phyloP scores from a whole-genome alignment of 768 basidiomycete species.

The Trametes villosa region DNA sequence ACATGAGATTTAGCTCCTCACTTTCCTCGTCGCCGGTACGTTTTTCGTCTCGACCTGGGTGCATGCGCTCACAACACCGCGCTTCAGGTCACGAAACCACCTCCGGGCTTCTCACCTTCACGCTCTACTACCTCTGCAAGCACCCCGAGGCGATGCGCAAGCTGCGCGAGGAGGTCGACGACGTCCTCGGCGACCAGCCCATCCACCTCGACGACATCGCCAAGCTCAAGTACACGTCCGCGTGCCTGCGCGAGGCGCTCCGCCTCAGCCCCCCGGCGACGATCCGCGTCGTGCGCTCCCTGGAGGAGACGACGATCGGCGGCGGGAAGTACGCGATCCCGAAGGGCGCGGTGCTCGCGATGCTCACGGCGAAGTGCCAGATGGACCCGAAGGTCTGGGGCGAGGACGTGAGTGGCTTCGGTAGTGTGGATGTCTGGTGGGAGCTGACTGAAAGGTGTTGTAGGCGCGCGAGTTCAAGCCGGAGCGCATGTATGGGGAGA shows the following conservation, averaged over 20 bases:
- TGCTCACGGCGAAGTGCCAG: slow-evolving; percentile 39
- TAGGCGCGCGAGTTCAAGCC: slow-evolving; percentile 47
- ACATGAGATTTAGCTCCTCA: slow-evolving; percentile 40
- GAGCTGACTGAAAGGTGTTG: not conserved
- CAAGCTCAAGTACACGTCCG: slow-evolving; percentile 49
- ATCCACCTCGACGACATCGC: slow-evolving; percentile 44
- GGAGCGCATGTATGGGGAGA: slow-evolving; percentile 54
- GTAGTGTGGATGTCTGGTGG: no score
- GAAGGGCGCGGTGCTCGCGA: slow-evolving; percentile 34
- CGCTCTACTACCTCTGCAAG: slow-evolving; percentile 49
- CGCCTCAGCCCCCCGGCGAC: slow-evolving; percentile 46
- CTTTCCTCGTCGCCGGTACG: slow-evolving; percentile 54
- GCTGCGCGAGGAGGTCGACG: slow-evolving; percentile 52
- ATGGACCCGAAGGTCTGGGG: slow-evolving; percentile 52
- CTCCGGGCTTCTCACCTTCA: slow-evolving; percentile 47
- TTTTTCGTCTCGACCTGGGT: no score
- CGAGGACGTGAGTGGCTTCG: slow-evolving; percentile 45
- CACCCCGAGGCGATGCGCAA: slow-evolving; percentile 48
- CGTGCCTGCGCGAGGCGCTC: slow-evolving; percentile 42
- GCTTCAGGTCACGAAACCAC: slow-evolving; percentile 44
- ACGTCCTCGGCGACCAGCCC: slow-evolving; percentile 44
- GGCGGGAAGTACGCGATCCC: slow-evolving; percentile 47
- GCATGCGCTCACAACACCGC: not conserved
- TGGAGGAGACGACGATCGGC: slow-evolving; percentile 43
- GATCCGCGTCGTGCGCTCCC: slow-evolving; percentile 37